phyloP scores from a whole-genome alignment of 495 filamentous ascomycete genomes.

The Letharia lupina region DNA sequence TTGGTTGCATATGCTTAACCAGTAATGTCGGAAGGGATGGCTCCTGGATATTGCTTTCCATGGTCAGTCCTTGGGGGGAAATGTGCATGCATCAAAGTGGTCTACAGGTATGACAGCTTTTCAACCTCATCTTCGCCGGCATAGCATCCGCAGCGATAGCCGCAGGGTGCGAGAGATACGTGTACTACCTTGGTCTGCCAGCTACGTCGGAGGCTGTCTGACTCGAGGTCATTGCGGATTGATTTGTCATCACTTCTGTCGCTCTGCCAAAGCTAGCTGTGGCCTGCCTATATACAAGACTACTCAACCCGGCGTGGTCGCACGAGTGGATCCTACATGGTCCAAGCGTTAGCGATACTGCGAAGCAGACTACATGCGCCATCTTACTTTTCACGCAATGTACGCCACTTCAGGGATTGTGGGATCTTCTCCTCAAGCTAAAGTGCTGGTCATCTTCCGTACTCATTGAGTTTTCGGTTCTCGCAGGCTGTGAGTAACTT shows the following conservation, averaged over 20 bases:
- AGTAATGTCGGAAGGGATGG: not conserved
- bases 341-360: not conserved
- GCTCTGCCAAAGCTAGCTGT: not conserved
- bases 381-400: not conserved
- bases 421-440: not conserved
- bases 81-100: not conserved
- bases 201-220: not conserved
- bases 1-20: not conserved
- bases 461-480: not conserved
- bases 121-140: not conserved
- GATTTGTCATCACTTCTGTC: not conserved
- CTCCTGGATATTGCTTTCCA: not conserved
- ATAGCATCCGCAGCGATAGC: not conserved
- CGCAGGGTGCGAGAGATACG: not conserved
- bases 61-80: not conserved
- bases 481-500: not conserved
- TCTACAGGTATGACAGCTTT: not conserved
- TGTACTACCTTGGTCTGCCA: not conserved
- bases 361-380: not conserved
- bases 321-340: not conserved
- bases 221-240: not conserved
- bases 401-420: not conserved
- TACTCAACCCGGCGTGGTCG: not conserved
- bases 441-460: not conserved
- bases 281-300: not conserved